These are phyloP conservation scores for Geotrichum bryndzae DNA, from an alignment of 1,139 yeast species.

Conservation along the genomic window DNA sequence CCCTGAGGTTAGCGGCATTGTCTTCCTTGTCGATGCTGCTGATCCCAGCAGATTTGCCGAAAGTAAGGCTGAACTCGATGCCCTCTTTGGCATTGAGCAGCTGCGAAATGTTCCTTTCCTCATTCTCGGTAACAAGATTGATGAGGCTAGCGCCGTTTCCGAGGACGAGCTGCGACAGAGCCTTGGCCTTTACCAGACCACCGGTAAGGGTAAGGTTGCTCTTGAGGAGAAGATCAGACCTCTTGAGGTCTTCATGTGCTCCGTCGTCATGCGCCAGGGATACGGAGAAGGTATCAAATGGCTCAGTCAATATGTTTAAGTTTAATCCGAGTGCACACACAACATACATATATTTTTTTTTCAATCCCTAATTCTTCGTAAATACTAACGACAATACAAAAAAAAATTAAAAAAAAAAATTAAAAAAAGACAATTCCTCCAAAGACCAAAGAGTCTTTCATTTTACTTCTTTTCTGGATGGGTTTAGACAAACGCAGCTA, in stretches of 20 bases:
- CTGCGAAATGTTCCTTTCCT: slow-evolving; percentile 84
- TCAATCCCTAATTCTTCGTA: not conserved
- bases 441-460: not conserved
- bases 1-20: slow-evolving; percentile 98
- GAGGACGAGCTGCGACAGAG: slow-evolving; percentile 93
- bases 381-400: not conserved
- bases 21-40: slow-evolving; percentile 93
- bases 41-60: slow-evolving; percentile 94
- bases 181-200: slow-evolving; percentile 79
- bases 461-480: too few relatives aligned
- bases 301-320: slow-evolving; percentile 85
- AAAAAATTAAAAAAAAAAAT: too few relatives aligned
- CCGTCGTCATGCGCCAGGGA: slow-evolving; percentile 95
- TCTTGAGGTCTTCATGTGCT: slow-evolving; percentile 93
- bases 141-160: slow-evolving; percentile 86
- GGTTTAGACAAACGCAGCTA: too few relatives aligned
- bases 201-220: slow-evolving; percentile 75
- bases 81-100: slow-evolving; percentile 87
- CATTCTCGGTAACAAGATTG: slow-evolving; percentile 93
- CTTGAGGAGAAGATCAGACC: slow-evolving; percentile 79
- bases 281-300: slow-evolving; percentile 95
- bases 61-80: slow-evolving; percentile 90
- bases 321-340: not conserved
- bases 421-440: not conserved
- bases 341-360: not conserved